Percentiles rank a stretch among this genome's conserved stretches.
phyloP scores from a whole-genome alignment of 306 rosid genomes.

The Quercus berberidifolia region DNA sequence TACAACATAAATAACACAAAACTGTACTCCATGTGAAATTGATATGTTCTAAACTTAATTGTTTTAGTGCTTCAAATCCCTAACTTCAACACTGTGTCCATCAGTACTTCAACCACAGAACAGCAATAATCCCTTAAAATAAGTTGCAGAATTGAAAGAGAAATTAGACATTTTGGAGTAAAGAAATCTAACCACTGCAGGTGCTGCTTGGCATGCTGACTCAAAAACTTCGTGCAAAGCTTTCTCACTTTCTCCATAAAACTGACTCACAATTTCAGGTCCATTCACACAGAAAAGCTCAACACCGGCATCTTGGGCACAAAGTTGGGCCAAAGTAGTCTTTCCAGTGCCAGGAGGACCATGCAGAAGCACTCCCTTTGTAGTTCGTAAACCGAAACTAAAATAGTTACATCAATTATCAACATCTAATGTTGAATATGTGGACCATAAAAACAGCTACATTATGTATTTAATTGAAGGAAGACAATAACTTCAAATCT shows the following conservation, averaged over 20 bases:
- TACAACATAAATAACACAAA: neutral
- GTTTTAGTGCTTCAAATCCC: neutral
- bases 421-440: conserved; percentile 1
- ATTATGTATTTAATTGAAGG: neutral
- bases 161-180: conserved; percentile 2
- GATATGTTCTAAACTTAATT: neutral
- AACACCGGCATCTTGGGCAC: conserved; percentile 73
- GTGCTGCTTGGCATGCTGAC: conserved; percentile 70
- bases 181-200: conserved; percentile 81
- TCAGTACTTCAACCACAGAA: conserved; percentile 16
- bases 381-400: conserved; percentile 75
- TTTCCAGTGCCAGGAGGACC: conserved; percentile 99
- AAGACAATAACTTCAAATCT: neutral
- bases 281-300: conserved; percentile 69
- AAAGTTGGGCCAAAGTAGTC: conserved; percentile 71
- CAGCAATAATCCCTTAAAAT: conserved; percentile 7
- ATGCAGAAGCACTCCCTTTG: conserved; percentile 90
- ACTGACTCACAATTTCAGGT: conserved; percentile 72
- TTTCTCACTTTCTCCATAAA: conserved; percentile 87
- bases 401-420: conserved; percentile 19
- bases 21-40: neutral
- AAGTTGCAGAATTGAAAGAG: neutral
- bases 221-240: conserved; percentile 63
- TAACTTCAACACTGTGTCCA: neutral
- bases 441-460: neutral